Evolutionary conservation across 441 rosid genomes (phyloP).

Genomic region (Geranium incanum): DNA sequence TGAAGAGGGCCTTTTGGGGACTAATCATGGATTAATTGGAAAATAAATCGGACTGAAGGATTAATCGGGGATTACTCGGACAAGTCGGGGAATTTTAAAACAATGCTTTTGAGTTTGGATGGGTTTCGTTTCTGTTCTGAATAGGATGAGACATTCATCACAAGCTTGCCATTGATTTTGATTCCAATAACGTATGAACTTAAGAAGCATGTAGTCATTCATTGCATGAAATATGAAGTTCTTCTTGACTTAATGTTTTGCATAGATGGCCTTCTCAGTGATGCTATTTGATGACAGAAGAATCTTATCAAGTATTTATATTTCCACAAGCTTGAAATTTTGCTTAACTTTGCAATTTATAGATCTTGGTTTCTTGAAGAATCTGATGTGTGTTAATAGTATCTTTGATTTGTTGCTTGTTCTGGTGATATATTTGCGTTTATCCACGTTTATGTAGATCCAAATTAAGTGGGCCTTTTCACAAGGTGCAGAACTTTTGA

Average conservation of each 20-base stretch:
- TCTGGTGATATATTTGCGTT: background rate
- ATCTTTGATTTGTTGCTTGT: background rate
- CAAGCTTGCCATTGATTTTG: background rate
- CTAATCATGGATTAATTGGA: no score
- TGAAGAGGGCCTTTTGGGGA: no score
- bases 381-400: conserved; percentile 4
- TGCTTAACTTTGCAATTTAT: background rate
- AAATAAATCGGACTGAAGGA: no score
- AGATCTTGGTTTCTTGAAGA: background rate
- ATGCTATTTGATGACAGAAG: background rate
- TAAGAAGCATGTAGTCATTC: background rate
- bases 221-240: background rate
- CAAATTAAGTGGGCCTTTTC: background rate
- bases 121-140: background rate
- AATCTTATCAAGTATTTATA: background rate
- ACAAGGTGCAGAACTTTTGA: conserved; percentile 5
- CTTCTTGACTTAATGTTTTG: background rate
- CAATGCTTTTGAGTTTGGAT: background rate
- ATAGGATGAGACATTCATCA: background rate
- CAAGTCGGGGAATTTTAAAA: background rate
- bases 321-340: conserved; percentile 5
- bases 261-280: background rate
- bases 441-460: background rate
- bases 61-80: no score
- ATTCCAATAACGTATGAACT: background rate